Evolutionary conservation across 768 basidiomycete species (phyloP).

Genomic region (Hemileccinum rubropunctum): DNA sequence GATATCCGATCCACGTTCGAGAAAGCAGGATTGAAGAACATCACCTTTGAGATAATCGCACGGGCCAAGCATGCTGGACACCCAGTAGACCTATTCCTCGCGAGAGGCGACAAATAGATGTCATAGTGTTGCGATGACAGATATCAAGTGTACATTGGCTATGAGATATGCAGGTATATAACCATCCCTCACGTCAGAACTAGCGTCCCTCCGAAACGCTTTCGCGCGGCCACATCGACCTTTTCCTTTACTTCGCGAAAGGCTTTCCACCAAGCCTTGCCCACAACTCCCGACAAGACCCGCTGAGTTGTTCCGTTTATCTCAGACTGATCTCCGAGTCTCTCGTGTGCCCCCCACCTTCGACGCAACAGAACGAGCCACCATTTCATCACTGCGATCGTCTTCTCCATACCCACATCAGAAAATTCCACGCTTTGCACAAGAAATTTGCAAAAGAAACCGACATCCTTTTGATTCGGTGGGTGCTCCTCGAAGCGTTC

Average conservation of each 20-base stretch:
- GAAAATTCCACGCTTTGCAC: slow-evolving; percentile 63
- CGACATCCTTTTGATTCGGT: slow-evolving; percentile 75
- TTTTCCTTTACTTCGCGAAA: slow-evolving; percentile 66
- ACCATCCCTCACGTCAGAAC: slow-evolving; percentile 46
- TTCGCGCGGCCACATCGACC: slow-evolving; percentile 63
- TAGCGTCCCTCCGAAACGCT: slow-evolving; percentile 71
- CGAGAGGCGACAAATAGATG: slow-evolving; percentile 43
- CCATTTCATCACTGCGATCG: slow-evolving; percentile 73
- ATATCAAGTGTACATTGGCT: too few species aligned
- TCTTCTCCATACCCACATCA: slow-evolving; percentile 69
- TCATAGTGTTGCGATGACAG: too few species aligned
- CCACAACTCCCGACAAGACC: slow-evolving; percentile 43
- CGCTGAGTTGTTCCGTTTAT: slow-evolving; percentile 30
- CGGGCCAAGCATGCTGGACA: slow-evolving; percentile 32
- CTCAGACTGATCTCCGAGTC: slow-evolving; percentile 32
- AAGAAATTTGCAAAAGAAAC: slow-evolving; percentile 71
- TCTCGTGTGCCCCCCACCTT: slow-evolving; percentile 59
- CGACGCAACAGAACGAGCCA: slow-evolving; percentile 72
- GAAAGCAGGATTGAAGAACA: slow-evolving; percentile 47
- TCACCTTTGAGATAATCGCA: slow-evolving; percentile 38
- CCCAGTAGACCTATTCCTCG: slow-evolving; percentile 51
- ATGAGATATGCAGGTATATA: not conserved
- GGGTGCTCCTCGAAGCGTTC: slow-evolving; percentile 51
- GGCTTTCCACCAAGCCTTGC: slow-evolving; percentile 77
- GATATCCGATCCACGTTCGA: slow-evolving; percentile 52